Evolutionary conservation across 208 protist genomes (phyloP), one percentile per base, ranked within the genome.

Genomic region (Leishmania lainsoni): DNA sequence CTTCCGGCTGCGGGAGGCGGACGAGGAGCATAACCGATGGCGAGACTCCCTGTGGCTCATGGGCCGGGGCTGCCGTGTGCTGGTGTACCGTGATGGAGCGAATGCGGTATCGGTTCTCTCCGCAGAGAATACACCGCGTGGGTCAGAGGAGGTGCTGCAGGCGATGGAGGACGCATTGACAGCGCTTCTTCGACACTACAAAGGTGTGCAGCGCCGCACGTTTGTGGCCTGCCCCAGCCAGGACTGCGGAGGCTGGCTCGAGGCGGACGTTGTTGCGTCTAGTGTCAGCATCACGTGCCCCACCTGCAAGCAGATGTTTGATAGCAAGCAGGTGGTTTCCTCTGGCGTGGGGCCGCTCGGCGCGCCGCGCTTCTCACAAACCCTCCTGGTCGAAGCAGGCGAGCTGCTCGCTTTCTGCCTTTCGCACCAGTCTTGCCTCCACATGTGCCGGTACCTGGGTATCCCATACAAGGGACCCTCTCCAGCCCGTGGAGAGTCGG

Each of bases 21-120:
- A 95, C 79, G 90, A 97, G 70, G 90, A 96, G 85, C 91, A 96
- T 85, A 97, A 91, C 80, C 89, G 93, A 42, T 98, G 95, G 94
- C 84, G 71, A 16, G 94, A 97, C 81, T 92, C 90, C 48, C 88
- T 98, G 84, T 98, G 95, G 93, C 91, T 98, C 39, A 68, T 75
- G 35, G 90, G 86, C 5, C 78, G 85, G 35, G 58, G 79, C 65
- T 95, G 91, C 79, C 87, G 95, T 16, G 90, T 95, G 70, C 89
- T 98, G 26, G 75, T 97, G 49, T 92, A 92, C 78, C 94, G 92
- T 56, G 91, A 96, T 76, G 89, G 89, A 14, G 56, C 85, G 58
- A 89, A 79, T 48, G 83, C 83, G 32, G 87, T 96, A n/a, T 88
- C 83, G 42, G 81, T 96, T 71, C 90, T 91, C 59, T 92, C 88